Conservation (phyloP, 768 basidiomycete genomes). For the Russula dissimulans region DNA sequence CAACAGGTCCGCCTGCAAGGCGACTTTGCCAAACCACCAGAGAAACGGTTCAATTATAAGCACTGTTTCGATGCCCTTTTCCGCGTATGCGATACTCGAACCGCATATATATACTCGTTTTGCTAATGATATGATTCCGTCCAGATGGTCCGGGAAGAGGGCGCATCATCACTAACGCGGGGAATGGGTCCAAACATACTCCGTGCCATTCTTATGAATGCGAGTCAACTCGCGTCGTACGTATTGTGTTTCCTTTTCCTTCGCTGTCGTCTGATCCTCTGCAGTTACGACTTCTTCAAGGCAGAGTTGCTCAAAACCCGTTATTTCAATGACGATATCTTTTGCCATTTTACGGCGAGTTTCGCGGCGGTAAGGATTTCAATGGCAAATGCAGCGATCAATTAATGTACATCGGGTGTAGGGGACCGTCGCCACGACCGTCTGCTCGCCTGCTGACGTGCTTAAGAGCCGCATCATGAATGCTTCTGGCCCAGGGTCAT, state of each 20-base stretch:
- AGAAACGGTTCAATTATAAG: conserved; percentile 86
- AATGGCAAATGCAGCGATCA: background rate
- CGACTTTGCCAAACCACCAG: conserved; percentile 81
- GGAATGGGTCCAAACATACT: conserved; percentile 82
- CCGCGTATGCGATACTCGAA: conserved; percentile 43
- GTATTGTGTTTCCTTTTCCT: conserved; percentile 23
- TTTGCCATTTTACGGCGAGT: conserved; percentile 76
- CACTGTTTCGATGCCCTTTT: conserved; percentile 83
- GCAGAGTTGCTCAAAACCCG: conserved; percentile 60
- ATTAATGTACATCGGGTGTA: conserved; percentile 20
- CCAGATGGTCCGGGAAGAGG: conserved; percentile 86
- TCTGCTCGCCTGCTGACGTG: conserved; percentile 85
- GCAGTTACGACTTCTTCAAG: conserved; percentile 88
- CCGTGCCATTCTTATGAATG: conserved; percentile 83
- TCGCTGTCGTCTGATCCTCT: background rate
- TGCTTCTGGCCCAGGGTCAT: conserved; percentile 72
- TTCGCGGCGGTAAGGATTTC: conserved; percentile 61
- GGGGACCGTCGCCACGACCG: conserved; percentile 84
- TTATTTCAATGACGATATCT: conserved; percentile 75
- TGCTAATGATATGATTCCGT: conserved; percentile 3
- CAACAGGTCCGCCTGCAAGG: conserved; percentile 71
- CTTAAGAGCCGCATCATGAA: conserved; percentile 89
- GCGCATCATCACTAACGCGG: conserved; percentile 60
- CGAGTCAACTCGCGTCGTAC: conserved; percentile 83
- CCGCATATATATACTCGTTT: conserved; percentile 2